A percentile compares a stretch with the other conserved stretches of the same genome.
Conservation (phyloP, 805 yeast species). For the Wickerhamomyces queroliae region DNA sequence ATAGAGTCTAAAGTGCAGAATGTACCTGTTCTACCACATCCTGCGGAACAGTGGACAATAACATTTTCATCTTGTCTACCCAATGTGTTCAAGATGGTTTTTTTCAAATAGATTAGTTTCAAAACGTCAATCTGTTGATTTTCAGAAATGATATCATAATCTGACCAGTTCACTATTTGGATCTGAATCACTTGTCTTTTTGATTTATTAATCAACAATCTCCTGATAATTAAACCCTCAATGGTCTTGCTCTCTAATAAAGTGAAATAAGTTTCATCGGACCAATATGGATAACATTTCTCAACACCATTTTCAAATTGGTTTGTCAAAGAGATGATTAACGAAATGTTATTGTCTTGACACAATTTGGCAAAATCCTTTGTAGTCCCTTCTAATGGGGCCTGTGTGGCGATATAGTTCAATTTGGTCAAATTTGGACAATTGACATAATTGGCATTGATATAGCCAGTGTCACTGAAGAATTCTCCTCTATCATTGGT, state of each 20-base stretch:
- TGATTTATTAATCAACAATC: slow-evolving; percentile 33
- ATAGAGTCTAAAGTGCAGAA: slow-evolving; percentile 66
- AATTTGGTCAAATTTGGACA: slow-evolving; percentile 17
- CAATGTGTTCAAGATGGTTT: slow-evolving; percentile 30
- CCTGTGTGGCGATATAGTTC: slow-evolving; percentile 82
- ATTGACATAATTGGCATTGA: slow-evolving; percentile 76
- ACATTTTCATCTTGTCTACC: slow-evolving; percentile 25
- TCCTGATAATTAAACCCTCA: slow-evolving; percentile 32
- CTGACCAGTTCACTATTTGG: slow-evolving; percentile 82
- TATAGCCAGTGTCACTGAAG: slow-evolving; percentile 48
- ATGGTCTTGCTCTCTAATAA: slow-evolving; percentile 6
- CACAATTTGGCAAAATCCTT: slow-evolving; percentile 84
- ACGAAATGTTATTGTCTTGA: slow-evolving; percentile 52
- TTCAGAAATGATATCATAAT: slow-evolving; percentile 54
- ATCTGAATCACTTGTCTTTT: slow-evolving; percentile 57
- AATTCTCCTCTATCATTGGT: slow-evolving; percentile 9
- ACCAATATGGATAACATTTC: slow-evolving; percentile 85
- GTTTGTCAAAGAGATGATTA: slow-evolving; percentile 72
- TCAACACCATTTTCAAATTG: slow-evolving; percentile 71
- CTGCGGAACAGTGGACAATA: slow-evolving; percentile 91
- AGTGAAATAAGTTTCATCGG: slow-evolving; percentile 39
- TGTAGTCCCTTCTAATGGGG: slow-evolving; percentile 70
- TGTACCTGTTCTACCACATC: slow-evolving; percentile 95
- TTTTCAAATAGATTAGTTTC: slow-evolving; percentile 42
- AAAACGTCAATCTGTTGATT: slow-evolving; percentile 49